Evolutionary conservation across 2,329 filamentous ascomycete genomes (phyloP).

Genomic region (Moelleriella libera): DNA sequence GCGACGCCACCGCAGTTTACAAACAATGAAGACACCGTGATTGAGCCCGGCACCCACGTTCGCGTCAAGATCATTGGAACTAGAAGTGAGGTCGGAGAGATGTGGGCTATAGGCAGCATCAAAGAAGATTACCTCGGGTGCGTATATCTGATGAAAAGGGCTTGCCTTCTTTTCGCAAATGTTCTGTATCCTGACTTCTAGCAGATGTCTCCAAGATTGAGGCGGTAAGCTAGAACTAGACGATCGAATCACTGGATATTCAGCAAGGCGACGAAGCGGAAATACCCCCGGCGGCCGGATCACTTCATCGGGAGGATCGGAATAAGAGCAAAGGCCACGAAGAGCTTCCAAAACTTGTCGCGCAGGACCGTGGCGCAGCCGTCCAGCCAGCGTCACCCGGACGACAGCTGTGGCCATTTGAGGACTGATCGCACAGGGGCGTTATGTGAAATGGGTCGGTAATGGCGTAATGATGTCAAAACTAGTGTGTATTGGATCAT

Average conservation of each 20-base stretch:
- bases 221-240: not conserved
- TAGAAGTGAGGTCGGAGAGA: slow-evolving; percentile 81
- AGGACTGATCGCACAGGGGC: too few species aligned
- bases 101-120: slow-evolving; percentile 96
- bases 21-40: slow-evolving; percentile 84
- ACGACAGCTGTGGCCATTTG: too few species aligned
- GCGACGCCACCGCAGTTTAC: slow-evolving; percentile 95
- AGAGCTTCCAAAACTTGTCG: too few species aligned
- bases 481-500: too few species aligned
- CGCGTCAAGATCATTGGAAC: slow-evolving; percentile 91
- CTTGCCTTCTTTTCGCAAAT: not conserved
- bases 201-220: slow-evolving; percentile 13
- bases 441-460: too few species aligned
- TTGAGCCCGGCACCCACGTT: slow-evolving; percentile 86
- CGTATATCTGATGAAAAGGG: slow-evolving; percentile 1
- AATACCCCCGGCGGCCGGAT: not conserved
- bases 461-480: too few species aligned
- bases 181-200: not conserved
- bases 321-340: too few species aligned
- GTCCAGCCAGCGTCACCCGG: too few species aligned
- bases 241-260: not conserved
- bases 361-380: too few species aligned
- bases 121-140: slow-evolving; percentile 69
- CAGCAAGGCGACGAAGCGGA: not conserved
- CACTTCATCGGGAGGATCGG: too few species aligned